A percentile compares a stretch with the other conserved stretches of the same genome.
Evolutionary conservation across 2,329 filamentous ascomycete species (phyloP).

Genomic region (Sclerotinia glacialis): DNA sequence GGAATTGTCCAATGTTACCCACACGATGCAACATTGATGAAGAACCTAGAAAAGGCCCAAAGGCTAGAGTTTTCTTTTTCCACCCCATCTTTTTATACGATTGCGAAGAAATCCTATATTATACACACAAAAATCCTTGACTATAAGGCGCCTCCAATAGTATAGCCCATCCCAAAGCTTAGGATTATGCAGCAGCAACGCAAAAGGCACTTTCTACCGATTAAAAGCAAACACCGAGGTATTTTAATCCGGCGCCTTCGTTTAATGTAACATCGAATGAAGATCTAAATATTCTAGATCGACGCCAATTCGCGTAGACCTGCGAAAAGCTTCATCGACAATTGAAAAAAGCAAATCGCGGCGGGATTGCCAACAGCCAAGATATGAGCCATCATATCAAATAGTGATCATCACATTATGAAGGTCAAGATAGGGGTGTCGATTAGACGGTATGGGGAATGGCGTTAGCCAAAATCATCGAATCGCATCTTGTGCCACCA

Average conservation of each 20-base stretch:
- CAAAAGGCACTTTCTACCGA: not conserved
- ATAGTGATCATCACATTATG: slow-evolving; percentile 1
- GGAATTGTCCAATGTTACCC: not conserved
- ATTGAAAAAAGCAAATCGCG: not conserved
- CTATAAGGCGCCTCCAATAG: not conserved
- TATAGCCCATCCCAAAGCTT: not conserved
- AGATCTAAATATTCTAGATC: not conserved
- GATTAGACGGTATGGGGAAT: not conserved
- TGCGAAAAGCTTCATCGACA: not conserved
- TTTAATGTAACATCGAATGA: not conserved
- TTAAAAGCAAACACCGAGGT: not conserved
- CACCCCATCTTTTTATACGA: not conserved
- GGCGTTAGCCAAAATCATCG: not conserved
- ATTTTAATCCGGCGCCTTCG: not conserved
- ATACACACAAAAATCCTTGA: too few species aligned
- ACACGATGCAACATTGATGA: not conserved
- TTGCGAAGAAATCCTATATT: not conserved
- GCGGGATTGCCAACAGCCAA: not conserved
- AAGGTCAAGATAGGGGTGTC: not conserved
- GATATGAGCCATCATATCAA: not conserved
- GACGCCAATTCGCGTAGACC: not conserved
- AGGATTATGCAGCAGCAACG: not conserved
- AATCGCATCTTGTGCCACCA: not conserved
- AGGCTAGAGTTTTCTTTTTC: not conserved
- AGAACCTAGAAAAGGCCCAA: not conserved